Conservation (phyloP, 768 basidiomycete species). For the Lentinus brumalis region DNA sequence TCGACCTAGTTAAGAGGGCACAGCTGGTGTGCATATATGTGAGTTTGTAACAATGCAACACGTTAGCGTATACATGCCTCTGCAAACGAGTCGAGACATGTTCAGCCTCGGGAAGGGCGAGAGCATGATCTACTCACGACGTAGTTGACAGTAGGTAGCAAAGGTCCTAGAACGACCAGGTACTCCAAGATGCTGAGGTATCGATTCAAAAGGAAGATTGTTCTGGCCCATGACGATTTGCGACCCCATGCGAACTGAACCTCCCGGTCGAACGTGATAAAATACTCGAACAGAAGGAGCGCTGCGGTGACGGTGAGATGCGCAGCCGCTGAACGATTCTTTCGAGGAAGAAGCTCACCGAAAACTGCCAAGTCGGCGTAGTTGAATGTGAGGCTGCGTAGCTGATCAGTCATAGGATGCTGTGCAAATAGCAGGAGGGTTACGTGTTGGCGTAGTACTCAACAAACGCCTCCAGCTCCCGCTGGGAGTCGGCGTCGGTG, state of each 20-base stretch:
- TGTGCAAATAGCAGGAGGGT: not conserved
- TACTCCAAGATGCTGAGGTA: conserved; percentile 9
- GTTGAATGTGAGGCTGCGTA: conserved; percentile 4
- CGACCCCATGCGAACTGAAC: conserved; percentile 19
- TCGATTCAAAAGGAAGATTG: conserved; percentile 16
- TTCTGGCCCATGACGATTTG: conserved; percentile 8
- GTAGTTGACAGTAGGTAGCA: conserved; percentile 2
- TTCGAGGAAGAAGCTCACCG: not conserved
- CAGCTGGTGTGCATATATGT: not conserved
- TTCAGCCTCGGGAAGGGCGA: too few species aligned
- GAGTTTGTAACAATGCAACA: not conserved
- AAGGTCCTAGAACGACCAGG: conserved; percentile 4
- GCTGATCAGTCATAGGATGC: not conserved
- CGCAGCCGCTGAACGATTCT: not conserved
- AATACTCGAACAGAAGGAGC: conserved; percentile 13
- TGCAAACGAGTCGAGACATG: not conserved
- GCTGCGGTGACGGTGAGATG: not conserved
- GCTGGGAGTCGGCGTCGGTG: conserved; percentile 17
- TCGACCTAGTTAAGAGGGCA: not conserved
- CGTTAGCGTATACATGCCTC: not conserved
- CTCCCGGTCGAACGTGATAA: conserved; percentile 17
- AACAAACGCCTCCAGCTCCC: conserved; percentile 8
- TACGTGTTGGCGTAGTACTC: not conserved
- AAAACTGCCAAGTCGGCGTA: conserved; percentile 13
- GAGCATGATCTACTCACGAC: conserved; percentile 1